Percentiles rank a stretch among this genome's conserved stretches.
Evolutionary conservation across 2,329 filamentous ascomycete species (phyloP).

Genomic region (Botrytis paeoniae): DNA sequence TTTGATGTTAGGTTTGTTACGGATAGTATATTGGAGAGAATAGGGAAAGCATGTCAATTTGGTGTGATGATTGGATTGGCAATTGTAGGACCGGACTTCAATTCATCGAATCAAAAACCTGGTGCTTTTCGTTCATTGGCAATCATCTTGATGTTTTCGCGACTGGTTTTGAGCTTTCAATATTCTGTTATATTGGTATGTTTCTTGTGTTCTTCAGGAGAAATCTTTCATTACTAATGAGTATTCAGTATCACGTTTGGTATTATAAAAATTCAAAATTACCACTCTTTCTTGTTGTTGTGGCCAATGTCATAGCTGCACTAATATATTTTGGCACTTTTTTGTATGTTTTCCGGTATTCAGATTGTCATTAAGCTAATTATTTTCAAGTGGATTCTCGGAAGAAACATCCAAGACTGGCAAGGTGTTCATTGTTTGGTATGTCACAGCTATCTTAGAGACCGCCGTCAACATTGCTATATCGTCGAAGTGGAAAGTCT

Average conservation of each 20-base stretch:
- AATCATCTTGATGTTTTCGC: slow-evolving; percentile 40
- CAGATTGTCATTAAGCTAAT: not conserved
- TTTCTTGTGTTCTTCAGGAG: not conserved
- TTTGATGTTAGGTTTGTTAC: slow-evolving; percentile 57
- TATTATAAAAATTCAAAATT: slow-evolving; percentile 26
- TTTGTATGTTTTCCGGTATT: slow-evolving; percentile 21
- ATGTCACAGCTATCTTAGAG: slow-evolving; percentile 29
- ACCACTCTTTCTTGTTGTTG: slow-evolving; percentile 24
- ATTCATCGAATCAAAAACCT: slow-evolving; percentile 5
- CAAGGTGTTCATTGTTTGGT: slow-evolving; percentile 21
- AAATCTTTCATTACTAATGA: not conserved
- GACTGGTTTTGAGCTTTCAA: slow-evolving; percentile 40
- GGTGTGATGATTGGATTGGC: slow-evolving; percentile 46
- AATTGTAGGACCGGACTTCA: slow-evolving; percentile 9
- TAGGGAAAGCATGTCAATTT: slow-evolving; percentile 53
- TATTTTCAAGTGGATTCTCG: not conserved
- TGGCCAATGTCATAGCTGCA: slow-evolving; percentile 25
- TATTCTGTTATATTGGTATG: slow-evolving; percentile 33
- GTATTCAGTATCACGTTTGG: slow-evolving; percentile 25
- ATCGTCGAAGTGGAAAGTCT: slow-evolving; percentile 28
- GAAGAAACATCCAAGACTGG: not conserved
- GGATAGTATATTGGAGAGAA: slow-evolving; percentile 53
- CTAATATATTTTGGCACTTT: slow-evolving; percentile 27
- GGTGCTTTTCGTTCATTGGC: slow-evolving; percentile 23
- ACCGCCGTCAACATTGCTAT: slow-evolving; percentile 28